Base-by-base conservation (phyloP, 2,329 filamentous ascomycete genomes). In the Gnomoniopsis sp. region DNA sequence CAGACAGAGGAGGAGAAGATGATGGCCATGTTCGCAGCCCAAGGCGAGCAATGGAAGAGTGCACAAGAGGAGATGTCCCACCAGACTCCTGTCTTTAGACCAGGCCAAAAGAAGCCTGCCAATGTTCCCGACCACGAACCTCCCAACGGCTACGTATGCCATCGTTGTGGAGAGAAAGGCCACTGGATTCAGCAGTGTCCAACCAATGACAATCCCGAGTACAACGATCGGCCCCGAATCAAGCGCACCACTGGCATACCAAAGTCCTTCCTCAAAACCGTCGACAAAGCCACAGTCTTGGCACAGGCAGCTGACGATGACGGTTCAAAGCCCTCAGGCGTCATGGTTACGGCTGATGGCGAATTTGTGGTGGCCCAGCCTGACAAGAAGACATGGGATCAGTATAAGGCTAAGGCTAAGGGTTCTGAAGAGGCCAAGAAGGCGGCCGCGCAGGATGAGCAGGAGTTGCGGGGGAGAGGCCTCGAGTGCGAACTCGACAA, bases 111-210 rank as follows among this genome's bases (percentile, higher is more conserved):
- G 69, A 82, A 86, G 64, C 82, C 85, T 3, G 80, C 83, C 58
- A 90, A 90, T 64, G 89, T 96, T 30, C 95, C 95, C 3, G 93
- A 96, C 67, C 93, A 96, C 69, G 91, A 95, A 49, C 93, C 95
- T 2, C 95, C 95, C 1, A 89, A 90, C 55, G 93, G 93, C 55
- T 99, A 99, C 73, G 88, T 97, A 62, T 99, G 95, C 76, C 96
- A 97, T 72, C 88, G 95, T 52, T 99, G 95, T 74, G 90, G 92
- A 62, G 89, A 97, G 73, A 97, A 97, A 77, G 95, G 93, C n/a
- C 95, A 99, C 73, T 99, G 93, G 93, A 99, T 99, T 63, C 93
- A 98, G 76, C 85, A 91, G 54, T 99, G 95, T 70, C 95, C 95
- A 7, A 99, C 93, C n/a, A 99, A 99, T 72, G 91, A 96, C 72